Evolutionary conservation across 495 filamentous ascomycete species (phyloP).

Genomic region (Hypoxylon fuscum): DNA sequence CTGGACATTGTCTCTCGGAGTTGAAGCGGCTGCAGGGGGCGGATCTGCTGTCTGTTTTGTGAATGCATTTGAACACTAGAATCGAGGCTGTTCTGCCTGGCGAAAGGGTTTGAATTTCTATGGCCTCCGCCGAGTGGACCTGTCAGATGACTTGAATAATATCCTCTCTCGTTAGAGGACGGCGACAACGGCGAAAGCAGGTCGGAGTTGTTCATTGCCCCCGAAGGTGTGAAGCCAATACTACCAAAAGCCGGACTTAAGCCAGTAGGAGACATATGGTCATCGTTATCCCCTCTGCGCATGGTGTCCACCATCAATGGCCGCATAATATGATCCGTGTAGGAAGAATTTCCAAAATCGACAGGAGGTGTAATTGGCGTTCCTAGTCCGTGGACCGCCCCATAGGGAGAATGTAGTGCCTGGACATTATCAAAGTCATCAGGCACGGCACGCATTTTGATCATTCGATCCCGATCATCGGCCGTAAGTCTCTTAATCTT

Average conservation of each 20-base stretch:
- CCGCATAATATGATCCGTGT: slow-evolving; percentile 65
- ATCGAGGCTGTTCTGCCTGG: slow-evolving; percentile 59
- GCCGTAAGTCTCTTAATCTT: slow-evolving; percentile 94
- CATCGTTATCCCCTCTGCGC: slow-evolving; percentile 62
- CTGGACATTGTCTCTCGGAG: slow-evolving; percentile 68
- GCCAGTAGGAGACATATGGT: slow-evolving; percentile 68
- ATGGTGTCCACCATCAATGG: slow-evolving; percentile 70
- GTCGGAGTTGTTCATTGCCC: slow-evolving; percentile 56
- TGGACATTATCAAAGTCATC: slow-evolving; percentile 93
- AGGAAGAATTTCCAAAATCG: slow-evolving; percentile 58
- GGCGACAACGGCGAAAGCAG: slow-evolving; percentile 64
- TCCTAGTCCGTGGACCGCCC: slow-evolving; percentile 62
- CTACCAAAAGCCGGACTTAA: slow-evolving; percentile 69
- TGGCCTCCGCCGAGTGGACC: slow-evolving; percentile 57
- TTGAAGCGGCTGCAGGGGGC: slow-evolving; percentile 65
- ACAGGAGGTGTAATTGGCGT: slow-evolving; percentile 67
- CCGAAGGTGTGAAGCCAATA: slow-evolving; percentile 65
- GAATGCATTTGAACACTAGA: slow-evolving; percentile 57
- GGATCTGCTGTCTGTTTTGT: slow-evolving; percentile 55
- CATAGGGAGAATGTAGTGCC: slow-evolving; percentile 82
- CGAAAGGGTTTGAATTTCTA: slow-evolving; percentile 65
- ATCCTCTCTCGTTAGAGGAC: slow-evolving; percentile 60
- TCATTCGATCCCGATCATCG: slow-evolving; percentile 92
- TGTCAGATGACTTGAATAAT: slow-evolving; percentile 61
- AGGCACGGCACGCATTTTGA: slow-evolving; percentile 90